Conservation (phyloP, 768 basidiomycete genomes). For the Tulasnella sp. region DNA sequence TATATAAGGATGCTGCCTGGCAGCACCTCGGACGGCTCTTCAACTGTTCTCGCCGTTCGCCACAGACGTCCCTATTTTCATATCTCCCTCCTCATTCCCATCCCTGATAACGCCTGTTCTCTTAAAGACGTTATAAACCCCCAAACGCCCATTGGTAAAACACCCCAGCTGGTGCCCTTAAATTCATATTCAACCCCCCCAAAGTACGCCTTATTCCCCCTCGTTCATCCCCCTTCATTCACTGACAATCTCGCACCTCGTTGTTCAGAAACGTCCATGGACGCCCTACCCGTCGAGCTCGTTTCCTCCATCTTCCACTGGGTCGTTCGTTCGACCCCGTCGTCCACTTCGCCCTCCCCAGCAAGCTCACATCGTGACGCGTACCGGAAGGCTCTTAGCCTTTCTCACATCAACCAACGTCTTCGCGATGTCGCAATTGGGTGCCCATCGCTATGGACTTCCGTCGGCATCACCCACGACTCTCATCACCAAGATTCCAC, state of each 20-base stretch:
- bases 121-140: neutral
- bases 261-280: neutral
- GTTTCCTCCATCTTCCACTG: slow-evolving; percentile 5
- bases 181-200: neutral
- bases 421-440: slow-evolving; percentile 6
- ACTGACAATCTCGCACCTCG: neutral
- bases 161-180: neutral
- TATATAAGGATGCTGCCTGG: neutral
- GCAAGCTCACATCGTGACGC: neutral
- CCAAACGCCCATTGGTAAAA: neutral
- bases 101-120: neutral
- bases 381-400: neutral
- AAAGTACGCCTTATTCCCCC: neutral
- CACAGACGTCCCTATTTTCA: neutral
- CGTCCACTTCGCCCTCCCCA: neutral
- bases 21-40: neutral
- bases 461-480: neutral
- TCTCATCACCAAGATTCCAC: neutral
- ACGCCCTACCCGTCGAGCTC: slow-evolving; percentile 14
- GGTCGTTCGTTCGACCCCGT: neutral
- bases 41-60: neutral
- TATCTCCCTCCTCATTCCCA: neutral
- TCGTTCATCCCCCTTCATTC: neutral
- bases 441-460: slow-evolving; percentile 6
- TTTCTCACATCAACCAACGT: slow-evolving; percentile 12